Conservation (phyloP, 2,329 filamentous ascomycete species). For the Thelonectria rubi region DNA sequence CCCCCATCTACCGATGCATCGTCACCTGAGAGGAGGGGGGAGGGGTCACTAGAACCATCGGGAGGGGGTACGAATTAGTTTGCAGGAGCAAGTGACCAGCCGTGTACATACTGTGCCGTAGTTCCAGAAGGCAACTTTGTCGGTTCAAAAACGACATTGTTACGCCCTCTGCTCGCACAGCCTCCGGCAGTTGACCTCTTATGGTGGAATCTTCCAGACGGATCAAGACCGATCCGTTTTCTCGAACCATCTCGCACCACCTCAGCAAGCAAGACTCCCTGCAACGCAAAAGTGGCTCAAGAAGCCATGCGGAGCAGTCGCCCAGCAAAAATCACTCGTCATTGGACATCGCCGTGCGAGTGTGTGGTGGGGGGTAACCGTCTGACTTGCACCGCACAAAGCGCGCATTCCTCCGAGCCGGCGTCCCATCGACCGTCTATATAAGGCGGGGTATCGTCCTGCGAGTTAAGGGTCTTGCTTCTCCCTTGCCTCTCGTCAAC, state of each 20-base stretch:
- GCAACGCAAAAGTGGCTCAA: no score
- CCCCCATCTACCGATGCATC: background rate
- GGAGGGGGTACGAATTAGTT: no score
- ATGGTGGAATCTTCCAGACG: slow-evolving; percentile 20
- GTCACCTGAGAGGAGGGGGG: slow-evolving; percentile 10
- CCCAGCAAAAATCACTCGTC: slow-evolving; percentile 40
- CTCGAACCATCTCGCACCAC: slow-evolving; percentile 34
- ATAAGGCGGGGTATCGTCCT: slow-evolving; percentile 38
- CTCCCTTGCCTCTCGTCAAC: slow-evolving; percentile 23
- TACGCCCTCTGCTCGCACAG: no score
- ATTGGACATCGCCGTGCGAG: slow-evolving; percentile 16
- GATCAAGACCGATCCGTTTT: slow-evolving; percentile 22
- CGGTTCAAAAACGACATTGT: no score
- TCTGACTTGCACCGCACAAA: slow-evolving; percentile 27
- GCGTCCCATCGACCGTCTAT: slow-evolving; percentile 37
- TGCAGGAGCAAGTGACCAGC: no score
- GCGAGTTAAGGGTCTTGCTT: background rate
- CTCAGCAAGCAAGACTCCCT: slow-evolving; percentile 11
- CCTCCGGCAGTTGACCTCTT: background rate
- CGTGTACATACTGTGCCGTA: no score
- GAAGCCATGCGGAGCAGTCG: slow-evolving; percentile 19
- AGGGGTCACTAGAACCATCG: no score
- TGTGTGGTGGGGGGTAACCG: slow-evolving; percentile 20
- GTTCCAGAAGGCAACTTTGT: no score
- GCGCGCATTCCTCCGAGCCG: slow-evolving; percentile 24